Percentiles rank a stretch among this genome's conserved stretches.
These are phyloP conservation scores for Murraya paniculata DNA, from an alignment of 345 rosid species.

Conservation along the genomic window DNA sequence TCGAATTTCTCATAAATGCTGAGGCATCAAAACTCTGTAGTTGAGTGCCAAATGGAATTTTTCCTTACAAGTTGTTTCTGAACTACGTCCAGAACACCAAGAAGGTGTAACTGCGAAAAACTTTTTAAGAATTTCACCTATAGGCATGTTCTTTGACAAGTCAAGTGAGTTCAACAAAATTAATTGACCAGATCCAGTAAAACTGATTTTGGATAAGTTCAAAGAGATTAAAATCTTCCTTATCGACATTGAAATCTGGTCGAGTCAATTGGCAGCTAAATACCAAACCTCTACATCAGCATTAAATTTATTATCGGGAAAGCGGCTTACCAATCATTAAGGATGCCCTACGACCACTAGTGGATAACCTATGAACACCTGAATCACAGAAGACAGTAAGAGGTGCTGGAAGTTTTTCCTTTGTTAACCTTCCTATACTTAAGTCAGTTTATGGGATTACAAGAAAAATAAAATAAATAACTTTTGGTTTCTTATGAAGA, in stretches of 20 bases:
- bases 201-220: slow-evolving; percentile 16
- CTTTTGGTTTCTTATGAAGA: too few relatives aligned
- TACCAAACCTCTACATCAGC: accelerated
- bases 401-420: too few relatives aligned
- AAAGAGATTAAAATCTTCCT: background rate
- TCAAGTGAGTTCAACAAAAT: slow-evolving; percentile 4
- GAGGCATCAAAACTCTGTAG: slow-evolving; percentile 6
- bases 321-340: too few relatives aligned
- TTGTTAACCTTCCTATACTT: too few relatives aligned
- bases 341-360: too few relatives aligned
- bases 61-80: slow-evolving; percentile 18
- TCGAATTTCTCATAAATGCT: background rate
- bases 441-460: too few relatives aligned
- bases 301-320: too few relatives aligned
- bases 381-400: too few relatives aligned
- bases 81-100: slow-evolving; percentile 10
- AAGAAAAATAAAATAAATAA: too few relatives aligned
- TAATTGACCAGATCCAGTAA: slow-evolving; percentile 14
- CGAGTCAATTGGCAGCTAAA: too few relatives aligned
- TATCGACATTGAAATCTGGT: too few relatives aligned
- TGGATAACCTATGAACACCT: too few relatives aligned
- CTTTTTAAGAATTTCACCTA: background rate
- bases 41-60: slow-evolving; percentile 11
- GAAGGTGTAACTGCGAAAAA: background rate
- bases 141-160: slow-evolving; percentile 13